Conservation (phyloP, 2,329 filamentous ascomycete genomes). For the Pseudogymnoascus sp. region DNA sequence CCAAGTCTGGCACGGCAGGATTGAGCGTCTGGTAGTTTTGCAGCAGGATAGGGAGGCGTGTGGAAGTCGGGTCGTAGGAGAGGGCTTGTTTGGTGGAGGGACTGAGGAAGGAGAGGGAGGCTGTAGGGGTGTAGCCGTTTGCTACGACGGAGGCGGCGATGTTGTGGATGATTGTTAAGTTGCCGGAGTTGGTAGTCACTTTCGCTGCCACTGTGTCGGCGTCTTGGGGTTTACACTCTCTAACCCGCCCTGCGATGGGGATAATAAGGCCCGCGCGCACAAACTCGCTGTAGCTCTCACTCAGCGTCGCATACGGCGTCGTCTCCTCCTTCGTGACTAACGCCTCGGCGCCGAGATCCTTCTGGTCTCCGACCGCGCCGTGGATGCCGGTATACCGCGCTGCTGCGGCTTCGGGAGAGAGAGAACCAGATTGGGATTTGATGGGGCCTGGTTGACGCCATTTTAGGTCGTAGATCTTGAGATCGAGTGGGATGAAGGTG, state of each 20-base stretch:
- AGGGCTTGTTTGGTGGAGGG: conserved; percentile 47
- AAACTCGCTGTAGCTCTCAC: conserved; percentile 20
- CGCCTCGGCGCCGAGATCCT: conserved; percentile 9
- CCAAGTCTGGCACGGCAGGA: conserved; percentile 50
- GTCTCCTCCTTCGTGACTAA: conserved; percentile 12
- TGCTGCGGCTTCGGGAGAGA: conserved; percentile 50
- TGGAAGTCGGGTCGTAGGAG: conserved; percentile 42
- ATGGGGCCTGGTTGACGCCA: conserved; percentile 53
- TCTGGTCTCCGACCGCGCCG: conserved; percentile 35
- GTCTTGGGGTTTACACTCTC: background rate
- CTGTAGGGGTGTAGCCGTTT: conserved; percentile 63
- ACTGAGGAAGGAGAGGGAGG: conserved; percentile 59
- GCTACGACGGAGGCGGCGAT: conserved; percentile 65
- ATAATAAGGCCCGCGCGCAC: conserved; percentile 17
- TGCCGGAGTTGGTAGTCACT: conserved; percentile 28
- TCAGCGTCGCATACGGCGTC: conserved; percentile 19
- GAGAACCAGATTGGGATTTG: conserved; percentile 56
- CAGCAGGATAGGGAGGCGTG: conserved; percentile 53
- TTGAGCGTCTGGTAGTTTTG: conserved; percentile 61
- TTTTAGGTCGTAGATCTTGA: conserved; percentile 63
- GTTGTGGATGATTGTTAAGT: conserved; percentile 37
- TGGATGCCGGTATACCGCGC: conserved; percentile 46
- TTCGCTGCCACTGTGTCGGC: background rate
- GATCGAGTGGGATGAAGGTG: conserved; percentile 64
- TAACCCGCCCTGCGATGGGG: conserved; percentile 16